phyloP scores from a whole-genome alignment of 495 filamentous ascomycete species.

The Penicillium silybi region DNA sequence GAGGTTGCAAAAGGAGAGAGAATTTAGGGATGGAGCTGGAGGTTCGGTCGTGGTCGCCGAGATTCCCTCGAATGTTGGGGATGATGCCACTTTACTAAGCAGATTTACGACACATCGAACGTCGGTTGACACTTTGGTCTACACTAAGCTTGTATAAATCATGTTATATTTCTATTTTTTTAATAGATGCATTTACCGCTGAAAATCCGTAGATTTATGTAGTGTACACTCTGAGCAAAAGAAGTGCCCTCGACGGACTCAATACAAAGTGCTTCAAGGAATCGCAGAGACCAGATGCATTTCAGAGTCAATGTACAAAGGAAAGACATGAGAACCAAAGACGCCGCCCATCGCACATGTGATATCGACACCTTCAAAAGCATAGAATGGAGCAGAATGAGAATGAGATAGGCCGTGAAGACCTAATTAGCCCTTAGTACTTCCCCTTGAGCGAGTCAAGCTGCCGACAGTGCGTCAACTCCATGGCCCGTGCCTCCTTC shows the following conservation, averaged over 20 bases:
- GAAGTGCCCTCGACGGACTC: neutral
- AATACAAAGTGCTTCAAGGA: neutral
- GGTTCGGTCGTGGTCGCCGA: constrained; percentile 34
- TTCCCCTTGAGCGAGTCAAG: constrained; percentile 44
- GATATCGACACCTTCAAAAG: constrained; percentile 15
- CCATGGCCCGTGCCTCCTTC: constrained; percentile 58
- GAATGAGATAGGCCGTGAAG: constrained; percentile 2
- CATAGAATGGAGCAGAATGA: constrained; percentile 9
- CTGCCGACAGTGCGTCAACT: constrained; percentile 54
- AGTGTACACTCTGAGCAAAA: neutral
- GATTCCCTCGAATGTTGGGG: constrained; percentile 25
- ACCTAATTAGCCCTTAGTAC: constrained; percentile 14
- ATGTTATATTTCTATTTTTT: neutral
- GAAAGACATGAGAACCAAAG: constrained; percentile 12
- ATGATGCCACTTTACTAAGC: constrained; percentile 31
- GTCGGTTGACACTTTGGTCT: neutral
- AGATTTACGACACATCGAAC: neutral
- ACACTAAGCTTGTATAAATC: too few relatives aligned
- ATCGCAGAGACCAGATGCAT: constrained; percentile 14
- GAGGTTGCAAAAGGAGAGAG: constrained; percentile 2
- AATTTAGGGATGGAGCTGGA: constrained; percentile 6
- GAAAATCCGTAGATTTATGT: neutral
- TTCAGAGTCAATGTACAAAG: constrained; percentile 18
- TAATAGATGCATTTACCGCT: neutral
- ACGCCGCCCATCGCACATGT: constrained; percentile 23